Evolutionary conservation across 1,139 yeast species (phyloP).

Genomic region (Saccharomyces hybrid): DNA sequence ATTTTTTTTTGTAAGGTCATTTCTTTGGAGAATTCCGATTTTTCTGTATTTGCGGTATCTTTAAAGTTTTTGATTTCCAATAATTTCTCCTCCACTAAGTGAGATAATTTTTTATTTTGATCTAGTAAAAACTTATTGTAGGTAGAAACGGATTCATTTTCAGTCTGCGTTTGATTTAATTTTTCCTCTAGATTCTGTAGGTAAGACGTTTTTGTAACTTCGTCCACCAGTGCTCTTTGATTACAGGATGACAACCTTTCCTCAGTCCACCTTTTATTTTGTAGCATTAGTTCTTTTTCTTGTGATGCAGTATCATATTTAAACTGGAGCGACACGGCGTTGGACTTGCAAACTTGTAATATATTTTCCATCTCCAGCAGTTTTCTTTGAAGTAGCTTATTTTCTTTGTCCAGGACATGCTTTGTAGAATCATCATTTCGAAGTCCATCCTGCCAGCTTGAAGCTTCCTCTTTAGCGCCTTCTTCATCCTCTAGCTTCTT

Average conservation of each 20-base stretch:
- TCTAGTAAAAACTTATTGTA: conserved; percentile 26
- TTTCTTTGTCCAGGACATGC: conserved; percentile 42
- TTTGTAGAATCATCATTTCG: background rate
- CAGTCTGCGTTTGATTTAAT: conserved; percentile 33
- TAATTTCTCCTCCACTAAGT: conserved; percentile 21
- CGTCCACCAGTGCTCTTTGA: background rate
- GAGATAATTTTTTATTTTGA: conserved; percentile 13
- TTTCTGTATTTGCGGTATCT: conserved; percentile 40
- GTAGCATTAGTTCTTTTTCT: background rate
- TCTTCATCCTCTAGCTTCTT: background rate
- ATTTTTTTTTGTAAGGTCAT: conserved; percentile 58
- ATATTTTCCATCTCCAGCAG: conserved; percentile 37
- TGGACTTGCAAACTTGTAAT: conserved; percentile 33
- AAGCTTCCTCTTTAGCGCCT: background rate
- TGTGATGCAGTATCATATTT: background rate
- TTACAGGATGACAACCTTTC: background rate
- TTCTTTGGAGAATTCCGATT: conserved; percentile 55
- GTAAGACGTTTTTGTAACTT: background rate
- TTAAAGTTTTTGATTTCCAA: conserved; percentile 42
- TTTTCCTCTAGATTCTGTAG: background rate
- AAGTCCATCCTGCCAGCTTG: background rate
- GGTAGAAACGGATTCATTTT: conserved; percentile 33
- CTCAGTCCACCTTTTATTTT: background rate
- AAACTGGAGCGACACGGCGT: conserved; percentile 27
- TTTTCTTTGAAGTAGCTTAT: conserved; percentile 38